These are phyloP conservation scores for Panicum hallii DNA, from an alignment of 202 grass and related monocot genomes.

Conservation along the genomic window DNA sequence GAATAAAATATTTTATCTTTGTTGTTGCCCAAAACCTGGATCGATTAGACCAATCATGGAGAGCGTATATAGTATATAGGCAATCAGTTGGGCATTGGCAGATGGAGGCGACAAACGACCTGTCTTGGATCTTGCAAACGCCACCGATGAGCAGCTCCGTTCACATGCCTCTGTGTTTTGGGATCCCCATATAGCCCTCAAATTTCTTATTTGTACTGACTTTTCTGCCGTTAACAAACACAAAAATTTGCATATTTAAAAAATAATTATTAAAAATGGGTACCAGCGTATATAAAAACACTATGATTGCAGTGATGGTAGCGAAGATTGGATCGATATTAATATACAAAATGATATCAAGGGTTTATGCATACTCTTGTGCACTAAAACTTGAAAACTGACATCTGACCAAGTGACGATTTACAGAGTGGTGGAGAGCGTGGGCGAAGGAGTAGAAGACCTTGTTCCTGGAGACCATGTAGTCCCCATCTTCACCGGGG, in stretches of 20 bases:
- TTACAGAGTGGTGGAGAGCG: conserved; percentile 84
- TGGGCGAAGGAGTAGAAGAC: conserved; percentile 75
- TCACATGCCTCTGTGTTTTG: not conserved
- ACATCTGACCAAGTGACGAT: not conserved
- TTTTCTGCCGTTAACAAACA: not conserved
- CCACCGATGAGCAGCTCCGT: not conserved
- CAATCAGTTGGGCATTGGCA: not conserved
- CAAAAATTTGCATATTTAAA: not conserved
- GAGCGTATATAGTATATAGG: not conserved
- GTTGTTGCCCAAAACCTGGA: not conserved
- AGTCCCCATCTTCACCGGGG: conserved; percentile 73
- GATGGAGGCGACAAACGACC: not conserved
- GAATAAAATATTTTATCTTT: no score
- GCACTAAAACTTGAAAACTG: no score
- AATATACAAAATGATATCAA: no score
- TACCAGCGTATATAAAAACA: no score
- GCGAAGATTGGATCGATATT: no score
- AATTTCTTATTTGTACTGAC: not conserved
- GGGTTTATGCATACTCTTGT: no score
- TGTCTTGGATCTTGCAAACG: conserved; percentile 6
- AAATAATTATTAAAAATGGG: no score
- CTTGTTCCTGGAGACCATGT: conserved; percentile 63
- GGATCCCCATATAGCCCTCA: not conserved
- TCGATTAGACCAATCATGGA: not conserved
- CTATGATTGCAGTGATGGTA: no score